Conservation (phyloP, 2,329 filamentous ascomycete genomes). For the Sordariomycetes sp. region DNA sequence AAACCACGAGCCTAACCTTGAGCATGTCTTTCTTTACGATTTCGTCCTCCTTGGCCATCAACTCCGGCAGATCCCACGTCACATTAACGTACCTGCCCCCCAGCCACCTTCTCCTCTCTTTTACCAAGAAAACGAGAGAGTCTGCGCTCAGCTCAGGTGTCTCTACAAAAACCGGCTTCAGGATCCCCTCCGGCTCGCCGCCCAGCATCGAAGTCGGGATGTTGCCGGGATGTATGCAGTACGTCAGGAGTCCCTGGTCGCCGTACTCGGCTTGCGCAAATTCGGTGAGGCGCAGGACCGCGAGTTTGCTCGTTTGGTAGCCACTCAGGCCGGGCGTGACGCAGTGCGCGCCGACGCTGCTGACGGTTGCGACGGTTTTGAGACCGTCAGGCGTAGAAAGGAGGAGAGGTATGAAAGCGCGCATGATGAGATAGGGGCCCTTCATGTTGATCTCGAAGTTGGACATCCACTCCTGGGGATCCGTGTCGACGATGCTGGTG, state of each 20-base stretch:
- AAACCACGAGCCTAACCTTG: no score
- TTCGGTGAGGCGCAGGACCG: constrained; percentile 2
- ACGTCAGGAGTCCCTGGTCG: constrained; percentile 1
- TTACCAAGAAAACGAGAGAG: not conserved
- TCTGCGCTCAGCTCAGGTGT: no score
- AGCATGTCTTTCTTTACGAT: not conserved
- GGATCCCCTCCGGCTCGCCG: no score
- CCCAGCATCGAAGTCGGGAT: no score
- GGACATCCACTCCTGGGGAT: constrained; percentile 25
- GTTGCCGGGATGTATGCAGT: constrained; percentile 3
- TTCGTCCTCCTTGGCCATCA: not conserved
- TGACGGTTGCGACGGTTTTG: constrained; percentile 2
- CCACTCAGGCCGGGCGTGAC: not conserved
- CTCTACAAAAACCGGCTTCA: no score
- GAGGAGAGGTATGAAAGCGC: constrained; percentile 2
- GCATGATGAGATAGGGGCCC: not conserved
- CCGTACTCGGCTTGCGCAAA: constrained; percentile 1
- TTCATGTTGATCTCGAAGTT: constrained; percentile 4
- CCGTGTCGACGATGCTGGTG: constrained; percentile 22
- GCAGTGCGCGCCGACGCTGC: not conserved
- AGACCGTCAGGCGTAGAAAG: not conserved
- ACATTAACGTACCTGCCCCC: not conserved
- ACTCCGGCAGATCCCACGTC: not conserved
- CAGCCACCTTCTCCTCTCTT: not conserved
- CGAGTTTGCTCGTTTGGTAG: constrained; percentile 5